Evolutionary conservation across 2,329 filamentous ascomycete species (phyloP).

Genomic region (Simplicillium sp.): DNA sequence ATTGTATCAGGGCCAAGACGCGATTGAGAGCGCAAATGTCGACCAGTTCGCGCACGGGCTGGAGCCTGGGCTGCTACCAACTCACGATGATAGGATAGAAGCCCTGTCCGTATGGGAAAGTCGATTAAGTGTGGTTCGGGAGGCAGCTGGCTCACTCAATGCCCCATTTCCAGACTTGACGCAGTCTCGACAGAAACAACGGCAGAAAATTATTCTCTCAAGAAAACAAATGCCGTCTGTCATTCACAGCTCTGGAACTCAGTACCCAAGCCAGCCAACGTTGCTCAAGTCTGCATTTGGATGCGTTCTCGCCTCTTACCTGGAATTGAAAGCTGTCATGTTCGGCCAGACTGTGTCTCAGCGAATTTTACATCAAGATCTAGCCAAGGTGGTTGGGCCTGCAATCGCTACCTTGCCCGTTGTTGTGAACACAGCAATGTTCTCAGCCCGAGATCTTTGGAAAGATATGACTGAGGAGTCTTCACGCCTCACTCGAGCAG

Average conservation of each 20-base stretch:
- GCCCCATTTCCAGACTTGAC: conserved; percentile 14
- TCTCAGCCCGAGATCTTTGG: conserved; percentile 7
- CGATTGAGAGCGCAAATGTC: too few relatives aligned
- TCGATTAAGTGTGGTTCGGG: conserved; percentile 7
- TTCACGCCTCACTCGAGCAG: conserved; percentile 1
- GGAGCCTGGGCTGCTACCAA: conserved; percentile 12
- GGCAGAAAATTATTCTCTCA: neutral
- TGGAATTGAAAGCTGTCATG: conserved; percentile 13
- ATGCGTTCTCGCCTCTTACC: conserved; percentile 10
- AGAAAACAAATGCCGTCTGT: too few relatives aligned
- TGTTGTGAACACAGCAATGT: conserved; percentile 7
- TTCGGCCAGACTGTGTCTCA: conserved; percentile 14
- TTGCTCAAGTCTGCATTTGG: conserved; percentile 15
- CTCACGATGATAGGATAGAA: conserved; percentile 9
- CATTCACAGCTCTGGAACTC: too few relatives aligned
- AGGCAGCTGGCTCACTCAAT: conserved; percentile 10
- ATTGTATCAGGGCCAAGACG: conserved; percentile 4
- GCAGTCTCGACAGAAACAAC: conserved; percentile 12
- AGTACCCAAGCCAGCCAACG: too few relatives aligned
- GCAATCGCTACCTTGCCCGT: conserved; percentile 14
- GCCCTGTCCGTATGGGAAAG: conserved; percentile 10
- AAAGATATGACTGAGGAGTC: neutral
- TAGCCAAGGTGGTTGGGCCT: conserved; percentile 12
- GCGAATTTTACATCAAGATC: conserved; percentile 13
- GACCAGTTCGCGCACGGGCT: conserved; percentile 10